These are phyloP conservation scores for Gracilaria caudata DNA, from an alignment of 23 red algal genomes.

Conservation along the genomic window DNA sequence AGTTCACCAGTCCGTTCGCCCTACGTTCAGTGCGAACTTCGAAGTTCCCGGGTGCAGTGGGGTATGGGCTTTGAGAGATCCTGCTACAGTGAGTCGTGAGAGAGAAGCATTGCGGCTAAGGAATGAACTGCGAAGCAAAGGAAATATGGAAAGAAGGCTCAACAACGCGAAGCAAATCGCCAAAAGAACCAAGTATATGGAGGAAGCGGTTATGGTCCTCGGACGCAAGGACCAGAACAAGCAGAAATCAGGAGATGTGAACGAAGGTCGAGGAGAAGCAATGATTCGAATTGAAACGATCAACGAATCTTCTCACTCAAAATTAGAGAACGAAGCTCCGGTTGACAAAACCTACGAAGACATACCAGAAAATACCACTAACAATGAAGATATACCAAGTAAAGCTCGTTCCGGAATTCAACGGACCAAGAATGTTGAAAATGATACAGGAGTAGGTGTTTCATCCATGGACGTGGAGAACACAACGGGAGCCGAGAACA, in stretches of 20 bases:
- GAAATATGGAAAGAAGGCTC: conserved; percentile 14
- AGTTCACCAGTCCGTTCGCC: conserved; percentile 64
- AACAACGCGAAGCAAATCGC: conserved; percentile 32
- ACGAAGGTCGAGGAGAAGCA: background rate
- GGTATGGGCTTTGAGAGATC: conserved; percentile 68
- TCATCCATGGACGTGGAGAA: background rate
- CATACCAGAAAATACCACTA: background rate
- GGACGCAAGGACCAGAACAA: background rate
- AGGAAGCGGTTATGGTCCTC: conserved; percentile 21
- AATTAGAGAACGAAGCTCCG: background rate
- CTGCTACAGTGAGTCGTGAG: background rate
- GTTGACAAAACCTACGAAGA: background rate
- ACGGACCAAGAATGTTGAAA: background rate
- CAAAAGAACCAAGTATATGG: conserved; percentile 25
- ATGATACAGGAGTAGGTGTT: background rate
- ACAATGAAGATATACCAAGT: background rate
- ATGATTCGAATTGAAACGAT: background rate
- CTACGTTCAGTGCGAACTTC: conserved; percentile 46
- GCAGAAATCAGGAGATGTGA: background rate
- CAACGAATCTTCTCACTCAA: background rate
- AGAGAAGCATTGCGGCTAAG: conserved; percentile 22
- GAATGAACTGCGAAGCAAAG: conserved; percentile 8
- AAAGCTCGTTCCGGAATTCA: background rate
- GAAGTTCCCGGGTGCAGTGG: conserved; percentile 53
- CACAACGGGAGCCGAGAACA: background rate